These are phyloP conservation scores for Diddensiella santjacobensis DNA, from an alignment of 805 yeast species.

Conservation along the genomic window DNA sequence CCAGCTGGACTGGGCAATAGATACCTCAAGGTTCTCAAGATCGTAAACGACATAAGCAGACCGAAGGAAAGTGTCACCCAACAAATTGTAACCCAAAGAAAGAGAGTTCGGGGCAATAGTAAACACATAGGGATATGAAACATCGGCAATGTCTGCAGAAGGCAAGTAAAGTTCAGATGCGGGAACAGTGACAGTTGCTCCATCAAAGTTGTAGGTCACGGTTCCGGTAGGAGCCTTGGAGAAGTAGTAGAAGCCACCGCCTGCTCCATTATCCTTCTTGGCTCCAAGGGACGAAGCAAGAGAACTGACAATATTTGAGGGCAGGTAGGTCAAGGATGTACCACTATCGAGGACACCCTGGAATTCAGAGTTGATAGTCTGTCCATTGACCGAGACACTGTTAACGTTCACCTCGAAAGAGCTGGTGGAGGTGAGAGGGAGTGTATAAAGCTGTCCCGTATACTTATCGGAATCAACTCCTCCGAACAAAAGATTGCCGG, in stretches of 20 bases:
- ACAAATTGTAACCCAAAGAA: slow-evolving; percentile 22
- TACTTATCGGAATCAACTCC: slow-evolving; percentile 44
- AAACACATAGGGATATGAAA: slow-evolving; percentile 4
- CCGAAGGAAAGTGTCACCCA: slow-evolving; percentile 62
- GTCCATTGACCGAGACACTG: slow-evolving; percentile 4
- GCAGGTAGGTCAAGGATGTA: slow-evolving; percentile 49
- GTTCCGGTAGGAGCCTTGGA: slow-evolving; percentile 2
- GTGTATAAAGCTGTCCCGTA: slow-evolving; percentile 38
- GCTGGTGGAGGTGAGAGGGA: slow-evolving; percentile 38
- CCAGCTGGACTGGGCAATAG: slow-evolving; percentile 48
- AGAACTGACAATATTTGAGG: slow-evolving; percentile 30
- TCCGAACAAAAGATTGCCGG: slow-evolving; percentile 41
- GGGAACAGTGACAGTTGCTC: slow-evolving; percentile 26
- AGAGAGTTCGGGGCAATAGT: slow-evolving; percentile 6
- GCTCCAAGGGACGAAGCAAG: slow-evolving; percentile 14
- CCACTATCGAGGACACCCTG: slow-evolving; percentile 45
- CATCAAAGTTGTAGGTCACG: slow-evolving; percentile 24
- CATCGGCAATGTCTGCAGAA: neutral
- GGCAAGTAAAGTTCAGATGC: slow-evolving; percentile 2
- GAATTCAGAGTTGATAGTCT: neutral
- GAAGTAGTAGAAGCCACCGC: slow-evolving; percentile 8
- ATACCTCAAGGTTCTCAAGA: slow-evolving; percentile 49
- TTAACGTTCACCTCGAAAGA: slow-evolving; percentile 20
- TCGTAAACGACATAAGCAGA: slow-evolving; percentile 67
- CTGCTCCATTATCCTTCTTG: neutral